Conservation (phyloP, 345 rosid genomes). For the Hevea brasiliensis region DNA sequence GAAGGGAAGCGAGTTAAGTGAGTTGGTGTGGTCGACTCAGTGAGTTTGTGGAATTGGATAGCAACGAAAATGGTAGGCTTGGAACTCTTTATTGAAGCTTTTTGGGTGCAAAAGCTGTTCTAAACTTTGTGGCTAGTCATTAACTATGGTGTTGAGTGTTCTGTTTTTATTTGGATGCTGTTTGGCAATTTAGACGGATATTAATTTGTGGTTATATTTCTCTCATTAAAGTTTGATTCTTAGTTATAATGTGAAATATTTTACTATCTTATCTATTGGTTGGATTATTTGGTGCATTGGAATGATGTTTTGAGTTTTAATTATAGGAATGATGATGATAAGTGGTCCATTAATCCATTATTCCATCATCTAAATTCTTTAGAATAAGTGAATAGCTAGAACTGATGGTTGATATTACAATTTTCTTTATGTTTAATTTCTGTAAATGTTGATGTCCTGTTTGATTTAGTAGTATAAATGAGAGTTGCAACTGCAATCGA, state of each 20-base stretch:
- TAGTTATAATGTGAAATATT: background rate
- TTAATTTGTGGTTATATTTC: background rate
- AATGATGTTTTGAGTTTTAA: background rate
- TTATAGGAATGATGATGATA: background rate
- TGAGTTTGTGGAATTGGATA: background rate
- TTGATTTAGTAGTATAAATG: background rate
- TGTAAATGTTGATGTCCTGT: background rate
- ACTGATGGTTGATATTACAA: background rate
- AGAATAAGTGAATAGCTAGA: background rate
- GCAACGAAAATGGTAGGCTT: conserved; percentile 7
- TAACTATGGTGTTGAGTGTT: background rate
- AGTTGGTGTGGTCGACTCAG: background rate
- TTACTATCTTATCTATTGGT: background rate
- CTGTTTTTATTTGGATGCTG: background rate
- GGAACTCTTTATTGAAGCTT: conserved; percentile 1
- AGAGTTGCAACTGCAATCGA: background rate
- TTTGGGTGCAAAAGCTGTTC: background rate
- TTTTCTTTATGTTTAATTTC: background rate
- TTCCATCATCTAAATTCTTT: background rate
- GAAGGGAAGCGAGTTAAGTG: background rate
- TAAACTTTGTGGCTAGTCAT: background rate
- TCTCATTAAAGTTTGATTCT: background rate
- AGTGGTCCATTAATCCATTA: background rate
- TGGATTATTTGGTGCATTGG: background rate
- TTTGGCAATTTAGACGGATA: background rate